Percentiles rank a stretch among this genome's conserved stretches.
Evolutionary conservation across 208 protist species (phyloP).

Genomic region (Baffinella frigidus): DNA sequence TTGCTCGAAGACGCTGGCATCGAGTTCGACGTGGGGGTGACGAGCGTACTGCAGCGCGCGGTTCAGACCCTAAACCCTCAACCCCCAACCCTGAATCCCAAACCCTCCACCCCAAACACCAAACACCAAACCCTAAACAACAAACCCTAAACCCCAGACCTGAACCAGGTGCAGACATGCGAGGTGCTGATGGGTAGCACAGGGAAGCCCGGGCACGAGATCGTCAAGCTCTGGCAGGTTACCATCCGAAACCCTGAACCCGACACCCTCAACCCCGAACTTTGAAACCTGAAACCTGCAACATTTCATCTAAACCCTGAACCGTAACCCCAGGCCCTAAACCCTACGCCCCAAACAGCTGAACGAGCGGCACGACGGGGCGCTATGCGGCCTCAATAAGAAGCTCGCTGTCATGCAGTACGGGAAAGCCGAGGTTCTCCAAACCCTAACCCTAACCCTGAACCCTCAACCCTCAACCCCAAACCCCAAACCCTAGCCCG

Average conservation of each 20-base stretch:
- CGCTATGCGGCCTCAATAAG: conserved; percentile 6
- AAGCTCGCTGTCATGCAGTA: background rate
- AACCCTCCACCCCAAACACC: background rate
- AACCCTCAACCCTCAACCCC: too few species aligned
- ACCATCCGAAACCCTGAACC: too few species aligned
- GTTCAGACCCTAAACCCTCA: background rate
- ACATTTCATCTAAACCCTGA: too few species aligned
- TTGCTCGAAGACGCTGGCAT: background rate
- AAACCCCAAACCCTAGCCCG: too few species aligned
- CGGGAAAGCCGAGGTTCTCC: background rate
- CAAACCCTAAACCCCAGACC: background rate
- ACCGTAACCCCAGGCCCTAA: too few species aligned
- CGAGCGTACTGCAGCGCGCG: background rate
- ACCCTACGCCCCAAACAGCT: too few species aligned
- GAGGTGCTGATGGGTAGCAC: too few species aligned
- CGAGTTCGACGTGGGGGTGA: background rate
- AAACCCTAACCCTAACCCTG: too few species aligned
- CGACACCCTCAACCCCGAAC: too few species aligned
- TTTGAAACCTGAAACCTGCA: too few species aligned
- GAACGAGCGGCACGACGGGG: conserved; percentile 34
- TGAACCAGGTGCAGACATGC: background rate
- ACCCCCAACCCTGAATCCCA: background rate
- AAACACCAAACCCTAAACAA: background rate
- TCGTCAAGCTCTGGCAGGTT: background rate
- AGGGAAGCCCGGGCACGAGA: too few species aligned